Conservation (phyloP, 1,284 basidiomycete species). For the Moniliophthora roreri region DNA sequence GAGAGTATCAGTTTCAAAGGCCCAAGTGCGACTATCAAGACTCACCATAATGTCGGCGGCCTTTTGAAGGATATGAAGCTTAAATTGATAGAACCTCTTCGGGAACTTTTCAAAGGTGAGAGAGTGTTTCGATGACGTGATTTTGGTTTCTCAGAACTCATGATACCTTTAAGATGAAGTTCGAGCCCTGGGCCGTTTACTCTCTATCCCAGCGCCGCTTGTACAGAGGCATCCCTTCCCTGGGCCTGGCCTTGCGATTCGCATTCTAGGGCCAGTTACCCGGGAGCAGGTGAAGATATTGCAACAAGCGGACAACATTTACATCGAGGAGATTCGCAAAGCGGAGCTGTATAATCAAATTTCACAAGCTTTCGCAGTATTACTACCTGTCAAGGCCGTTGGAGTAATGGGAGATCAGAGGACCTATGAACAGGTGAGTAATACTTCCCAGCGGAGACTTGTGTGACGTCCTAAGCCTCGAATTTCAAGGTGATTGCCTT, state of each 20-base stretch:
- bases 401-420: constrained; percentile 97
- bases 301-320: constrained; percentile 96
- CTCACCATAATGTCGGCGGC: constrained; percentile 99
- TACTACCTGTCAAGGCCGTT: constrained; percentile 95
- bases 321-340: constrained; percentile 96
- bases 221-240: constrained; percentile 99
- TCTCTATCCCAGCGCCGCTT: constrained; percentile 90
- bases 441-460: no score
- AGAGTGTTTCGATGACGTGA: constrained; percentile 4
- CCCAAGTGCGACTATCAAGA: constrained; percentile 98
- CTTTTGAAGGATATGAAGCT: constrained; percentile 98
- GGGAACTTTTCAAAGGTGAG: constrained; percentile 98
- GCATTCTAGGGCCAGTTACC: constrained; percentile 94
- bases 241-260: constrained; percentile 97
- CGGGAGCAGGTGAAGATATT: constrained; percentile 91
- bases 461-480: background rate
- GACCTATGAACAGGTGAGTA: constrained; percentile 91
- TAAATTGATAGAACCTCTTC: constrained; percentile 96
- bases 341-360: constrained; percentile 94
- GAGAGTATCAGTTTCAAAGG: constrained; percentile 99
- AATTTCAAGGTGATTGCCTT: constrained; percentile 74
- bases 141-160: constrained; percentile 8
- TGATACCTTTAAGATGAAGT: constrained; percentile 78
- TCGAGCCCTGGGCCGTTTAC: constrained; percentile 86
- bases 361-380: constrained; percentile 95